A percentile compares a stretch with the other conserved stretches of the same genome.
These are phyloP conservation scores for Petunia hybrid DNA, from an alignment of 305 asterid species.

Conservation along the genomic window DNA sequence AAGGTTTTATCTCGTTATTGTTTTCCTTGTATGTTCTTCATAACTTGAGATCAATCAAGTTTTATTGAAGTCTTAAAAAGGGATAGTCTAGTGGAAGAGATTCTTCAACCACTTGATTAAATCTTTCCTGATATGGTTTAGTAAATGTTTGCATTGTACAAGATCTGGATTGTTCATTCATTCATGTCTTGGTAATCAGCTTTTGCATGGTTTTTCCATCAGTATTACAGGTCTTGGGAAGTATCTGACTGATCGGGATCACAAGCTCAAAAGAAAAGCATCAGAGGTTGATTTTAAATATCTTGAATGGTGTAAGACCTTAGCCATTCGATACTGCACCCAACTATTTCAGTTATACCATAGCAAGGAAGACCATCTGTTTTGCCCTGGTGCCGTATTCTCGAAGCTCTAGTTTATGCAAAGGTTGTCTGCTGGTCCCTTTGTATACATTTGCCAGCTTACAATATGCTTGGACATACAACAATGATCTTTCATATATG, in stretches of 20 bases:
- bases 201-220: background rate
- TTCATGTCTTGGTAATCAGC: background rate
- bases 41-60: too few relatives aligned
- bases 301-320: background rate
- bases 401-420: background rate
- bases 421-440: background rate
- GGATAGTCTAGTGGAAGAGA: too few relatives aligned
- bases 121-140: too few relatives aligned
- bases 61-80: too few relatives aligned
- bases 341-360: background rate
- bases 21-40: too few relatives aligned
- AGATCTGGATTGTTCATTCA: background rate
- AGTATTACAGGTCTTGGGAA: background rate
- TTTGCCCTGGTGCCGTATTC: background rate
- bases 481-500: too few relatives aligned
- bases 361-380: background rate
- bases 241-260: background rate
- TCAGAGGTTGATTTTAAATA: background rate
- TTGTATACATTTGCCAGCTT: background rate
- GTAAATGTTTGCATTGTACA: too few relatives aligned
- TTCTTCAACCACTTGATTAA: too few relatives aligned
- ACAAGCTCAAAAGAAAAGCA: background rate
- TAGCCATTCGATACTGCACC: background rate
- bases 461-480: too few relatives aligned
- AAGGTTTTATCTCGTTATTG: too few relatives aligned